Evolutionary conservation across 352 stramenopile species (phyloP).

Genomic region (Phytophthora palmivora): DNA sequence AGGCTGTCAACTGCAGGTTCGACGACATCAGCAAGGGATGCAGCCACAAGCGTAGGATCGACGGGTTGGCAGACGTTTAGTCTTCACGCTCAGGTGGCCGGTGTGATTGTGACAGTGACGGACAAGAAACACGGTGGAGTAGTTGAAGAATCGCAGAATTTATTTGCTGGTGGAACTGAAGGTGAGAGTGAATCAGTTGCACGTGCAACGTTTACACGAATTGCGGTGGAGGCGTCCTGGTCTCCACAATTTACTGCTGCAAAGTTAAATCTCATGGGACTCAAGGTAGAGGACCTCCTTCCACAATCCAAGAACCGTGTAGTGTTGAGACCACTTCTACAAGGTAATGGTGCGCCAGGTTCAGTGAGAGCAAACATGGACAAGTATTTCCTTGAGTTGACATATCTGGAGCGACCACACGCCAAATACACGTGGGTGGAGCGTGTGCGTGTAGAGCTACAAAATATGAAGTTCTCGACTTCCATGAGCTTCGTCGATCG

Average conservation of each 20-base stretch:
- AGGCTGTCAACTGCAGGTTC: slow-evolving; percentile 30
- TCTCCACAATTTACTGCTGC: slow-evolving; percentile 52
- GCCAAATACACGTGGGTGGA: slow-evolving; percentile 80
- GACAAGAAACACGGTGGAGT: slow-evolving; percentile 52
- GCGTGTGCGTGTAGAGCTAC: slow-evolving; percentile 58
- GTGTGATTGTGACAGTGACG: slow-evolving; percentile 71
- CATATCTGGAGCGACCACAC: slow-evolving; percentile 75
- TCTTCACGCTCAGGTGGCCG: slow-evolving; percentile 74
- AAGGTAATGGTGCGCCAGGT: slow-evolving; percentile 16
- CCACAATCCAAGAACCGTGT: slow-evolving; percentile 67
- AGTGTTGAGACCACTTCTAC: slow-evolving; percentile 63
- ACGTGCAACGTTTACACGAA: slow-evolving; percentile 69
- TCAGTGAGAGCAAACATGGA: slow-evolving; percentile 27
- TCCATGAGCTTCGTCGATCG: slow-evolving; percentile 86
- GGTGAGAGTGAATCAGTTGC: slow-evolving; percentile 60
- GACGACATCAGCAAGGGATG: slow-evolving; percentile 16
- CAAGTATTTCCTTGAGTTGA: slow-evolving; percentile 73
- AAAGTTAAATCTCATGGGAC: slow-evolving; percentile 76
- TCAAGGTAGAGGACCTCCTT: slow-evolving; percentile 79
- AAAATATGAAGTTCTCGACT: slow-evolving; percentile 76
- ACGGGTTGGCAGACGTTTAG: slow-evolving; percentile 66
- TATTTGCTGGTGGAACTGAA: slow-evolving; percentile 34
- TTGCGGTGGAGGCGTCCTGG: slow-evolving; percentile 60
- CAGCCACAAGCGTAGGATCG: background rate
- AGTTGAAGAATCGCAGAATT: slow-evolving; percentile 17